phyloP scores from a whole-genome alignment of 2,329 filamentous ascomycete genomes.

The Pseudopyrenochaeta lycopersici region DNA sequence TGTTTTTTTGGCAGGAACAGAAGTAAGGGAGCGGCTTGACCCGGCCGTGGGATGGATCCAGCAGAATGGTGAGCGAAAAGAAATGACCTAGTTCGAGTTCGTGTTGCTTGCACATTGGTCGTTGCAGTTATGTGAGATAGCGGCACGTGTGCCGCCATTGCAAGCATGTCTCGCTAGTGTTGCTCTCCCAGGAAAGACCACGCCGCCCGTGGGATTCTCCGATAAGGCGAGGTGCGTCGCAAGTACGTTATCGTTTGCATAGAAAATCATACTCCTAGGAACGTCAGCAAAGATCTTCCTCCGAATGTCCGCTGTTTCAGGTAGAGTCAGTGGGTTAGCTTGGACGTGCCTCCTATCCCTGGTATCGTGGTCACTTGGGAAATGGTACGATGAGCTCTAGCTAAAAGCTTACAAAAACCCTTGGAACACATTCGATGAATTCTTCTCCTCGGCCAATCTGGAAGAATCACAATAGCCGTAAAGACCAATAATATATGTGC shows the following conservation, averaged over 20 bases:
- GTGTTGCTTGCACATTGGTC: slow-evolving; percentile 28
- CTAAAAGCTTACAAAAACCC: slow-evolving; percentile 13
- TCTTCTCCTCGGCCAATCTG: slow-evolving; percentile 15
- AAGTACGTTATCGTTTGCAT: slow-evolving; percentile 13
- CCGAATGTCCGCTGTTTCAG: slow-evolving; percentile 8
- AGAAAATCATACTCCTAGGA: slow-evolving; percentile 1
- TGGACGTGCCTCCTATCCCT: neutral
- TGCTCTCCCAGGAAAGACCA: slow-evolving; percentile 25
- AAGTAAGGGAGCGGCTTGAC: slow-evolving; percentile 12
- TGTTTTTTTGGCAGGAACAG: slow-evolving; percentile 6
- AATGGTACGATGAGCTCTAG: slow-evolving; percentile 8
- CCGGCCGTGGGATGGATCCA: slow-evolving; percentile 22
- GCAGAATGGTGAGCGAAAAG: slow-evolving; percentile 28
- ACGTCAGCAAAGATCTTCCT: neutral
- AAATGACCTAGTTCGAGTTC: slow-evolving; percentile 17
- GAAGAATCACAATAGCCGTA: slow-evolving; percentile 17
- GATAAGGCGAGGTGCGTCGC: slow-evolving; percentile 30
- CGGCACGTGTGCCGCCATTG: slow-evolving; percentile 20
- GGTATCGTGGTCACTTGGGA: slow-evolving; percentile 3
- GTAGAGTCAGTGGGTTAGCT: slow-evolving; percentile 1
- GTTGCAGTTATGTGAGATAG: slow-evolving; percentile 12
- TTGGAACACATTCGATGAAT: slow-evolving; percentile 13
- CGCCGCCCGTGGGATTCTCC: slow-evolving; percentile 23
- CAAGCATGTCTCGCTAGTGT: slow-evolving; percentile 24
- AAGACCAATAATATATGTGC: slow-evolving; percentile 31